phyloP scores from a whole-genome alignment of 2,329 filamentous ascomycete genomes.

The Thelonectria rubi region DNA sequence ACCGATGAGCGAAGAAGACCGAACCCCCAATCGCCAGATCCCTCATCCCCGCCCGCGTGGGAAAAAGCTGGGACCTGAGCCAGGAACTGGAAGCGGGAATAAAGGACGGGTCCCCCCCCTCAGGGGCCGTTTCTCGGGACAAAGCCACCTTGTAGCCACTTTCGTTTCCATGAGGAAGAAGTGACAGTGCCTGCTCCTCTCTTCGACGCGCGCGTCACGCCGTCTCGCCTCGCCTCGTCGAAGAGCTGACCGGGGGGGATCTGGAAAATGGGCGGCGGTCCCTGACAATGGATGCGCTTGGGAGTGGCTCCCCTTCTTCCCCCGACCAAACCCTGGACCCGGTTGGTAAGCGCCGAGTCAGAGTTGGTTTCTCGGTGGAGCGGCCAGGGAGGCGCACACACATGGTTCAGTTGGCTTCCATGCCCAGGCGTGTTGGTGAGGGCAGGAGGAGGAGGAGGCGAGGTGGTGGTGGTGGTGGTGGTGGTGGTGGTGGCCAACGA shows the following conservation, averaged over 20 bases:
- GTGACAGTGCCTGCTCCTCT: slow-evolving; percentile 2
- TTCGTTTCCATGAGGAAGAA: not conserved
- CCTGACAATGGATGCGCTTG: not conserved
- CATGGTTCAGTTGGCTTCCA: too few relatives aligned
- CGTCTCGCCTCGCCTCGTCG: slow-evolving; percentile 3
- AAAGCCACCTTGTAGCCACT: slow-evolving; percentile 12
- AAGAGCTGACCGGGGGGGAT: slow-evolving; percentile 1
- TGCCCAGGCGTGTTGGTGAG: too few relatives aligned
- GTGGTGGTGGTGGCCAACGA: too few relatives aligned
- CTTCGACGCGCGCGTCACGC: slow-evolving; percentile 8
- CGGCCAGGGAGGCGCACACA: too few relatives aligned
- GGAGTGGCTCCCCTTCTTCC: too few relatives aligned
- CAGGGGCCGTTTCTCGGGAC: slow-evolving; percentile 13
- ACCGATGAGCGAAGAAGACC: slow-evolving; percentile 19
- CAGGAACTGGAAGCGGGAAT: slow-evolving; percentile 8
- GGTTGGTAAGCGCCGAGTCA: slow-evolving; percentile 4
- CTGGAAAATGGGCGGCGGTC: too few relatives aligned
- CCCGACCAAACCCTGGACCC: not conserved
- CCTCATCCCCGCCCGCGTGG: slow-evolving; percentile 18
- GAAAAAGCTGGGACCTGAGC: slow-evolving; percentile 1
- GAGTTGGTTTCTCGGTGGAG: too few relatives aligned
- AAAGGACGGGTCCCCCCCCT: slow-evolving; percentile 5
- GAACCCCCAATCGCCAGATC: slow-evolving; percentile 24
- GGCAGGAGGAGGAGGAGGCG: too few relatives aligned
- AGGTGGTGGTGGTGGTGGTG: too few relatives aligned